phyloP scores from a whole-genome alignment of 345 rosid species.

The Chamaenerion angustifolium region DNA sequence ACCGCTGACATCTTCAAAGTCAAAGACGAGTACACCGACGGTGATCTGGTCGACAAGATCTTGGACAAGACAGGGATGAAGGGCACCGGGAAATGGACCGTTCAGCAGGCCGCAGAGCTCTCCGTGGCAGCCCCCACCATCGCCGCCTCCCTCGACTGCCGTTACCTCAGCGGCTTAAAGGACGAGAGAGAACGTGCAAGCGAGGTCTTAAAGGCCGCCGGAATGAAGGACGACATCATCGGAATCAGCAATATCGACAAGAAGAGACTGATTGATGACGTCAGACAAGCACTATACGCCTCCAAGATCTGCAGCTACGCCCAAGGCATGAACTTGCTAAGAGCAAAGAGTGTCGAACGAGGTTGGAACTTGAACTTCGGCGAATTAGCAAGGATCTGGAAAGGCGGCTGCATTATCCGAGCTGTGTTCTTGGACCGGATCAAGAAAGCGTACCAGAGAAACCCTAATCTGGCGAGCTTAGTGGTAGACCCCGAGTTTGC shows the following conservation, averaged over 20 bases:
- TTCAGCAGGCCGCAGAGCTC: slow-evolving; percentile 93
- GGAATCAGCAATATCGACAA: slow-evolving; percentile 37
- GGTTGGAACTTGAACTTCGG: slow-evolving; percentile 83
- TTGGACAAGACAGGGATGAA: slow-evolving; percentile 96
- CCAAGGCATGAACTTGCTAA: slow-evolving; percentile 89
- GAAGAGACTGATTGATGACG: slow-evolving; percentile 87
- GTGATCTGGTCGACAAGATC: slow-evolving; percentile 83
- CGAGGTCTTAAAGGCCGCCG: slow-evolving; percentile 51
- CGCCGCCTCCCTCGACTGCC: slow-evolving; percentile 83
- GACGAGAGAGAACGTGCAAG: slow-evolving; percentile 75
- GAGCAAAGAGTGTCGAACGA: slow-evolving; percentile 74
- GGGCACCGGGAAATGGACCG: slow-evolving; percentile 98
- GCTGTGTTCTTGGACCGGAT: slow-evolving; percentile 96
- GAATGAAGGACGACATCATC: slow-evolving; percentile 55
- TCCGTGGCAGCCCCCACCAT: slow-evolving; percentile 97
- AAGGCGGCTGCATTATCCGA: slow-evolving; percentile 92
- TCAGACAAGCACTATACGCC: slow-evolving; percentile 82
- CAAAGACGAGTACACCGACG: slow-evolving; percentile 54
- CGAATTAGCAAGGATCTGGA: slow-evolving; percentile 91
- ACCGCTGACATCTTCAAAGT: slow-evolving; percentile 78
- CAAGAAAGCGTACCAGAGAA: slow-evolving; percentile 88
- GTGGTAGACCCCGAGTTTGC: slow-evolving; percentile 96
- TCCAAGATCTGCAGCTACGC: slow-evolving; percentile 94
- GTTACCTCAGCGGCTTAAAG: slow-evolving; percentile 87
- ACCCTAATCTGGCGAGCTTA: slow-evolving; percentile 73